phyloP scores from a whole-genome alignment of 495 filamentous ascomycete genomes.

The Aspergillus carlsbadensis region DNA sequence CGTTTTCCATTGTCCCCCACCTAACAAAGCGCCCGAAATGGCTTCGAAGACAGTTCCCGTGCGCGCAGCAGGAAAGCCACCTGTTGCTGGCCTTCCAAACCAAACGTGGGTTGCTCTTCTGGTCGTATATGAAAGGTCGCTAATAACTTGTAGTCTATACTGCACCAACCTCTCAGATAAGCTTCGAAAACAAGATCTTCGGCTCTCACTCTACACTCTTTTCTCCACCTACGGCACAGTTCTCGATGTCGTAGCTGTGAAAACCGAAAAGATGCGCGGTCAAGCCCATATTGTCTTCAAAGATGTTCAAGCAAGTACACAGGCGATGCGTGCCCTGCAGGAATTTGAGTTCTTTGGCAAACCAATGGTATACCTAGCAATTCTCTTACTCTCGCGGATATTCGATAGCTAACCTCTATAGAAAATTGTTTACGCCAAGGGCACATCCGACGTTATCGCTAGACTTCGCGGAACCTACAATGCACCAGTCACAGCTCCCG shows the following conservation, averaged over 20 bases:
- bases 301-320: slow-evolving; percentile 81
- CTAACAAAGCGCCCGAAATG: slow-evolving; percentile 27
- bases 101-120: slow-evolving; percentile 60
- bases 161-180: slow-evolving; percentile 82
- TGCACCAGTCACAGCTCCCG: slow-evolving; percentile 51
- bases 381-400: background rate
- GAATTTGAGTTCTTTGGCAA: slow-evolving; percentile 85
- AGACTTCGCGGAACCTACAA: slow-evolving; percentile 90
- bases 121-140: slow-evolving; percentile 8
- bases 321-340: slow-evolving; percentile 84
- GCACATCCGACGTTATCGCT: slow-evolving; percentile 78
- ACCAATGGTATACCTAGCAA: slow-evolving; percentile 65
- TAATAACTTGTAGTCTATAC: slow-evolving; percentile 66
- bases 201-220: slow-evolving; percentile 82
- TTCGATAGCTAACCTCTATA: slow-evolving; percentile 35
- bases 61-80: slow-evolving; percentile 36
- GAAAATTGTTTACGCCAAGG: slow-evolving; percentile 87
- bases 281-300: slow-evolving; percentile 92
- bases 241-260: slow-evolving; percentile 88
- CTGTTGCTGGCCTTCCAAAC: slow-evolving; percentile 52
- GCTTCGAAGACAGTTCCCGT: slow-evolving; percentile 36
- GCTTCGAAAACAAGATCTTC: slow-evolving; percentile 79
- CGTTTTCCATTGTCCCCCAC: background rate
- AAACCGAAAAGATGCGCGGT: slow-evolving; percentile 86
- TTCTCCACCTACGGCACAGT: slow-evolving; percentile 93